These are phyloP conservation scores for Acer campestre DNA, from an alignment of 345 rosid genomes.

Conservation along the genomic window DNA sequence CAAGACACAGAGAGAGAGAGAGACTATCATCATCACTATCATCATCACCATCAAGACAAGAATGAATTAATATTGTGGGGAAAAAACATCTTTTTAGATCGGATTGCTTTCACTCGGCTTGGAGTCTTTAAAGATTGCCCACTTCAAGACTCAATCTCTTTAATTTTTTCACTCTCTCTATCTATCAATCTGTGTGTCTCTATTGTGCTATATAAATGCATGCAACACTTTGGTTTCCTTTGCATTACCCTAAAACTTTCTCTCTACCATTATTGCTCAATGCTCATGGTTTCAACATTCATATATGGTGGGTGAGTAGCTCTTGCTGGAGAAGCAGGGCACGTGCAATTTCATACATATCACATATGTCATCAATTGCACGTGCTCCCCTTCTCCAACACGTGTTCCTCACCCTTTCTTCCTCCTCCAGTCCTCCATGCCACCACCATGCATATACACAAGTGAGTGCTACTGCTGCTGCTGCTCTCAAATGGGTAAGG, in stretches of 20 bases:
- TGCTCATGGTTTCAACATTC: not conserved
- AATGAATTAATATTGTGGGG: not conserved
- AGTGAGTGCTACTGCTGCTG: no score
- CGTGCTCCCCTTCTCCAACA: constrained; percentile 99
- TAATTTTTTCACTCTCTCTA: constrained; percentile 3
- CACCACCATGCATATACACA: no score
- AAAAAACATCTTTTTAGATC: not conserved
- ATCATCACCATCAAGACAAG: not conserved
- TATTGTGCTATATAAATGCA: constrained; percentile 40
- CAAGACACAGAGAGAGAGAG: not conserved
- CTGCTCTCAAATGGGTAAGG: not conserved
- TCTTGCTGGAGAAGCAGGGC: constrained; percentile 99
- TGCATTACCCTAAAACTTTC: not conserved
- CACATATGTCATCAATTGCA: constrained; percentile 45
- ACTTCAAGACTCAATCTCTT: constrained; percentile 68
- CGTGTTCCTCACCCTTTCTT: constrained; percentile 49
- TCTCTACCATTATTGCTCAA: not conserved
- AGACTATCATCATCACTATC: no score
- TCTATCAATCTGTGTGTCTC: constrained; percentile 16
- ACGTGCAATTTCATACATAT: constrained; percentile 65
- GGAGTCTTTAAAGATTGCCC: constrained; percentile 54
- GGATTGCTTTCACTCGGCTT: constrained; percentile 15
- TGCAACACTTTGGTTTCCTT: not conserved
- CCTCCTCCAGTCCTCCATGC: not conserved
- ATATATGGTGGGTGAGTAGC: constrained; percentile 53